phyloP scores from a whole-genome alignment of 2,329 filamentous ascomycete species.

The Macrophomina pseudophaseolina region DNA sequence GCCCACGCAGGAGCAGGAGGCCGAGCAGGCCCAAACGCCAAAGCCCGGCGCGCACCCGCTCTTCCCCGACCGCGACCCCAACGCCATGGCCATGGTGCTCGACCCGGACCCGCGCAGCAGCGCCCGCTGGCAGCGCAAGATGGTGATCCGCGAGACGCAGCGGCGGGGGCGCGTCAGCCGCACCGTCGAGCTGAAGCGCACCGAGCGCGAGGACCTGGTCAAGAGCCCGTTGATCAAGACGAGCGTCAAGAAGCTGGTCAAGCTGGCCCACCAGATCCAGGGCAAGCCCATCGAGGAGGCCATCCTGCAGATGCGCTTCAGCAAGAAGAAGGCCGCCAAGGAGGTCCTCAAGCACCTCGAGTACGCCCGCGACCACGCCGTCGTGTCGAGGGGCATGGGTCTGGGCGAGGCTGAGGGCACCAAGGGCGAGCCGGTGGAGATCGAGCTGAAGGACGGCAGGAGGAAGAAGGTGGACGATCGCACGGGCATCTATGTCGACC shows the following conservation, averaged over 20 bases:
- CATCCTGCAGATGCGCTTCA: slow-evolving; percentile 92
- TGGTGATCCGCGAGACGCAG: slow-evolving; percentile 77
- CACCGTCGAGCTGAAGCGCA: slow-evolving; percentile 70
- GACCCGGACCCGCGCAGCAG: slow-evolving; percentile 78
- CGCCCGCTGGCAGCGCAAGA: slow-evolving; percentile 79
- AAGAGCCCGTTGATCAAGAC: slow-evolving; percentile 80
- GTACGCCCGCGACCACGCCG: slow-evolving; percentile 78
- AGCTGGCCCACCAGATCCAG: slow-evolving; percentile 83
- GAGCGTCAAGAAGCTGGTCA: slow-evolving; percentile 87
- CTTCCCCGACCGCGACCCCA: slow-evolving; percentile 39
- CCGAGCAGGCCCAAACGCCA: slow-evolving; percentile 28
- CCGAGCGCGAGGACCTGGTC: slow-evolving; percentile 62
- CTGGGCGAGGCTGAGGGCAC: slow-evolving; percentile 51
- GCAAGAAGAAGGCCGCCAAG: slow-evolving; percentile 86
- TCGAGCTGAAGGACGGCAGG: slow-evolving; percentile 76
- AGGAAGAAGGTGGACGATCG: slow-evolving; percentile 73
- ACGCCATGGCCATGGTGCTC: slow-evolving; percentile 66
- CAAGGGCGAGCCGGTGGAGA: slow-evolving; percentile 55
- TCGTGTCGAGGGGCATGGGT: slow-evolving; percentile 85
- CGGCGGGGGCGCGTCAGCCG: slow-evolving; percentile 70
- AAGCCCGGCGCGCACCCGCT: slow-evolving; percentile 17
- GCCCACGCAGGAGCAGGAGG: slow-evolving; percentile 3
- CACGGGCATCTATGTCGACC: slow-evolving; percentile 84
- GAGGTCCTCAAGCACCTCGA: slow-evolving; percentile 82
- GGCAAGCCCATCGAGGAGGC: slow-evolving; percentile 96